Percentiles rank a stretch among this genome's conserved stretches.
These are phyloP conservation scores for Sarocladiaceae sp. DNA, from an alignment of 2,329 filamentous ascomycete genomes.

Conservation along the genomic window DNA sequence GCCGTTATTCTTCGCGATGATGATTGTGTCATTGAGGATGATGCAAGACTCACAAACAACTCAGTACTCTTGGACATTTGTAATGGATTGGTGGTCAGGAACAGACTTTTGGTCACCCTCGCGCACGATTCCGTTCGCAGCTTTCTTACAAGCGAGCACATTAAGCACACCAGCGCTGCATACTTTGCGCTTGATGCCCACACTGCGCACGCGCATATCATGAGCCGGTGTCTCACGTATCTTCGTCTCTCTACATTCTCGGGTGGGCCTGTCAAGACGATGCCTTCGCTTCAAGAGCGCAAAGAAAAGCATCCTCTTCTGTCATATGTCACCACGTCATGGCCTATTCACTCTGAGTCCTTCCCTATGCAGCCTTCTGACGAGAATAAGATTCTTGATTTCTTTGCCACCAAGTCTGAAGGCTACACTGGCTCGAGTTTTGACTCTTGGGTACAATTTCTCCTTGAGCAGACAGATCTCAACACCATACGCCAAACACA, in stretches of 20 bases:
- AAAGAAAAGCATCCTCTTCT: constrained; percentile 14
- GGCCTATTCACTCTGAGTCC: constrained; percentile 19
- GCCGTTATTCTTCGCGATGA: constrained; percentile 21
- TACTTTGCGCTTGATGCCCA: constrained; percentile 16
- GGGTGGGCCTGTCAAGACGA: constrained; percentile 12
- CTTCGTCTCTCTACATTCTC: constrained; percentile 16
- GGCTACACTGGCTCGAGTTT: constrained; percentile 15
- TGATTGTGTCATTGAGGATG: constrained; percentile 19
- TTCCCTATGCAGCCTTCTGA: constrained; percentile 12
- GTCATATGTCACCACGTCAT: constrained; percentile 15
- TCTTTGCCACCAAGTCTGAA: constrained; percentile 17
- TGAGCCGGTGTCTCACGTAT: constrained; percentile 20
- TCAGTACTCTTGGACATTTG: constrained; percentile 17
- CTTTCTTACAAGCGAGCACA: constrained; percentile 17
- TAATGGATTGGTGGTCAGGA: constrained; percentile 15
- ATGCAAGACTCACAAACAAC: constrained; percentile 18
- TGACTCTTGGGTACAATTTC: constrained; percentile 20
- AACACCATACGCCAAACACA: constrained; percentile 14
- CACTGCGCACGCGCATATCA: constrained; percentile 15
- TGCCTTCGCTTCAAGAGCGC: constrained; percentile 4
- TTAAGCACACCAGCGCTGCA: constrained; percentile 15
- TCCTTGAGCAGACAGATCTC: constrained; percentile 12
- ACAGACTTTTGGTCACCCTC: constrained; percentile 15
- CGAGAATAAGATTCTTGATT: constrained; percentile 16
- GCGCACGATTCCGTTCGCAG: constrained; percentile 20